Evolutionary conservation across 148 eudicot species (phyloP).

Genomic region (Camellia japonica): DNA sequence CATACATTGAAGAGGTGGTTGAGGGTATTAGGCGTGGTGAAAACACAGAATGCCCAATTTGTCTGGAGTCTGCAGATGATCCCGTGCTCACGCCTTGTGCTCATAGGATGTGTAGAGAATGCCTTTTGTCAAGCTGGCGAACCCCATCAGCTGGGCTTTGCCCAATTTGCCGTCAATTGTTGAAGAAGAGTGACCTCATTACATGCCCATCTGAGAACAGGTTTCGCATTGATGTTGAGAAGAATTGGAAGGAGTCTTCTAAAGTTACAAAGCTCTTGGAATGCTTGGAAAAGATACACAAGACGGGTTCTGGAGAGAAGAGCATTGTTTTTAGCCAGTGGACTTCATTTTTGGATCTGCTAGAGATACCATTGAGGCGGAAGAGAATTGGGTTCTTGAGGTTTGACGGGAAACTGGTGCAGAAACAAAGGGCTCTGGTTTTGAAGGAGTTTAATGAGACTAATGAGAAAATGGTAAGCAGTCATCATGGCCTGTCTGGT

Average conservation of each 20-base stretch:
- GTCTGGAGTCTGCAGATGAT: slow-evolving; percentile 65
- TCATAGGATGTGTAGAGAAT: slow-evolving; percentile 69
- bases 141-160: slow-evolving; percentile 42
- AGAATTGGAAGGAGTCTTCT: slow-evolving; percentile 64
- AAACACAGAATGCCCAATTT: slow-evolving; percentile 61
- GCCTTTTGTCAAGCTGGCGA: slow-evolving; percentile 61
- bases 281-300: slow-evolving; percentile 38
- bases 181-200: slow-evolving; percentile 54
- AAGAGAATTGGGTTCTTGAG: slow-evolving; percentile 47
- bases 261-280: slow-evolving; percentile 53
- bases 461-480: slow-evolving; percentile 42
- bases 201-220: slow-evolving; percentile 57
- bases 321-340: slow-evolving; percentile 76
- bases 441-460: slow-evolving; percentile 63
- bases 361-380: slow-evolving; percentile 58
- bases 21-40: slow-evolving; percentile 46
- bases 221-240: slow-evolving; percentile 51
- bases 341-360: slow-evolving; percentile 66
- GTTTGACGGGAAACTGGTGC: slow-evolving; percentile 56
- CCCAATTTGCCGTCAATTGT: slow-evolving; percentile 58
- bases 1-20: slow-evolving; percentile 64
- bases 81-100: slow-evolving; percentile 70
- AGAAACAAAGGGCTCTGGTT: slow-evolving; percentile 51
- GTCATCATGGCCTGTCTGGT: no score
- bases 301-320: slow-evolving; percentile 43